Percentiles rank a stretch among this genome's conserved stretches.
Conservation (phyloP, 805 yeast species). For the Pichia scutulata region DNA sequence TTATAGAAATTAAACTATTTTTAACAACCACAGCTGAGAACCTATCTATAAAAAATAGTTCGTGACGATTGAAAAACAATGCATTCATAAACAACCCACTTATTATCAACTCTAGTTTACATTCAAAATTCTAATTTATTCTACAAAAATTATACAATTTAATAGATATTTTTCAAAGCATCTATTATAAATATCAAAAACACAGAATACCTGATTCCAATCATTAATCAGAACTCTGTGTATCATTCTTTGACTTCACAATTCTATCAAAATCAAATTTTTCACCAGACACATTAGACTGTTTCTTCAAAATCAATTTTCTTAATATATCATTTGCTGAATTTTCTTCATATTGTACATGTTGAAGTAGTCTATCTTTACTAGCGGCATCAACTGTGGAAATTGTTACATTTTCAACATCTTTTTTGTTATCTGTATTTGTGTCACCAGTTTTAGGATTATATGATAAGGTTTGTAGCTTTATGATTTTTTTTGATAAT, state of each 20-base stretch:
- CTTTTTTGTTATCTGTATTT: not conserved
- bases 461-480: not conserved
- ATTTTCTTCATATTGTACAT: not conserved
- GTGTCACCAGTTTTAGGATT: not conserved
- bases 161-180: not conserved
- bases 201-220: not conserved
- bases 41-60: too few relatives aligned
- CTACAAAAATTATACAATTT: not conserved
- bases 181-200: not conserved
- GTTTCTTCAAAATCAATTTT: not conserved
- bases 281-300: not conserved
- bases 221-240: not conserved
- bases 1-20: too few relatives aligned
- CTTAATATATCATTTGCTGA: not conserved
- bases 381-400: not conserved
- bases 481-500: not conserved
- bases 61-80: too few relatives aligned
- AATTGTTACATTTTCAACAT: not conserved
- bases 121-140: not conserved
- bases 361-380: not conserved
- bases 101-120: too few relatives aligned
- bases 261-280: not conserved
- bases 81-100: too few relatives aligned
- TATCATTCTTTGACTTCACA: not conserved
- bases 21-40: too few relatives aligned